Percentiles rank a stretch among this genome's conserved stretches.
phyloP scores from a whole-genome alignment of 2,329 filamentous ascomycete species.

The Alternaria sp. region DNA sequence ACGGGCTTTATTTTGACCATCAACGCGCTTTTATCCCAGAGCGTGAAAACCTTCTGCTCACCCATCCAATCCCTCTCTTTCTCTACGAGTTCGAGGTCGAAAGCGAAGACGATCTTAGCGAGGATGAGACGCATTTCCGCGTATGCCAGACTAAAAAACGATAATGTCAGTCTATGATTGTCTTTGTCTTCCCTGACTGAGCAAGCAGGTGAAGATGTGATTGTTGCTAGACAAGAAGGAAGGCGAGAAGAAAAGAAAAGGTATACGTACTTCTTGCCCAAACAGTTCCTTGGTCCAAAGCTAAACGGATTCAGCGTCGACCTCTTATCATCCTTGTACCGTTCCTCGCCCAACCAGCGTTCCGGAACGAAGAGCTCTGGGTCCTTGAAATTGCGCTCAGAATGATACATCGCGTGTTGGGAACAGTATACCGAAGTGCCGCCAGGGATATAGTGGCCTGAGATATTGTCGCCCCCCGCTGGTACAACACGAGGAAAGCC shows the following conservation, averaged over 20 bases:
- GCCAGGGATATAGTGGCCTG: constrained; percentile 38
- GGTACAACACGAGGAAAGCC: constrained; percentile 43
- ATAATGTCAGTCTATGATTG: background rate
- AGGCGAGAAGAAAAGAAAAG: background rate
- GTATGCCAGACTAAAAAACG: constrained; percentile 28
- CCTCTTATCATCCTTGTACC: constrained; percentile 46
- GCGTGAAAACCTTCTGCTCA: constrained; percentile 38
- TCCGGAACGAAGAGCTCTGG: constrained; percentile 39
- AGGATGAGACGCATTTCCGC: constrained; percentile 42
- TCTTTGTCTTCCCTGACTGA: background rate
- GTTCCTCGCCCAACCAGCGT: constrained; percentile 51
- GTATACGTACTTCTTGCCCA: constrained; percentile 46
- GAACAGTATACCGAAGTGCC: constrained; percentile 40
- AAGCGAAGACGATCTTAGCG: constrained; percentile 35
- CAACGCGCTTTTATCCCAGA: constrained; percentile 47
- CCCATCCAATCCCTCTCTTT: constrained; percentile 51
- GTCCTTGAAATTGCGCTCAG: constrained; percentile 37
- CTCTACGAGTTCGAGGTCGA: constrained; percentile 35
- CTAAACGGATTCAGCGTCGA: constrained; percentile 41
- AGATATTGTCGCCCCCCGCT: constrained; percentile 32
- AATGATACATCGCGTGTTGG: constrained; percentile 45
- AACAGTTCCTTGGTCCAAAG: constrained; percentile 40
- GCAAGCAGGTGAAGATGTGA: constrained; percentile 1
- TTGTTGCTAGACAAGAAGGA: background rate
- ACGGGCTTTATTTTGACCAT: constrained; percentile 39